Evolutionary conservation across 2,329 filamentous ascomycete species (phyloP).

Genomic region (Hymenoscyphus occultus): DNA sequence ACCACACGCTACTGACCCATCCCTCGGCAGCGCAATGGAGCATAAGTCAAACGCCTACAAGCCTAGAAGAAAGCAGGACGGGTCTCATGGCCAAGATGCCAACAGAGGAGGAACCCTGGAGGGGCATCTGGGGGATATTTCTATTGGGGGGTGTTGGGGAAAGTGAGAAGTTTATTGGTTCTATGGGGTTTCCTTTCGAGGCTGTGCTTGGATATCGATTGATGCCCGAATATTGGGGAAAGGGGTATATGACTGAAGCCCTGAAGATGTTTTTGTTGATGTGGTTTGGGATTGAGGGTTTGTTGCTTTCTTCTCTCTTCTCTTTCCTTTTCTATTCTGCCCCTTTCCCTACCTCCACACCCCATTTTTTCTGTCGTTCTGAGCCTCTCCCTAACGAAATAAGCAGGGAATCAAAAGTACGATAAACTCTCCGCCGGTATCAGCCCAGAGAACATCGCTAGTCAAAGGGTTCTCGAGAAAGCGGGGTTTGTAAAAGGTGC

Average conservation of each 20-base stretch:
- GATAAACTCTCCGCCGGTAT: conserved; percentile 17
- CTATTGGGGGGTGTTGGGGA: neutral
- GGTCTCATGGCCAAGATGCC: neutral
- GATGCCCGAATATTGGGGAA: conserved; percentile 11
- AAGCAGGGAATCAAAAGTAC: conserved; percentile 16
- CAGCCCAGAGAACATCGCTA: conserved; percentile 26
- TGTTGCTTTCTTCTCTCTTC: neutral
- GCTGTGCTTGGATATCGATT: conserved; percentile 6
- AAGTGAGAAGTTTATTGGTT: neutral
- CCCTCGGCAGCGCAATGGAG: neutral
- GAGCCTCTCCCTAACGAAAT: neutral
- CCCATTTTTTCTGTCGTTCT: neutral
- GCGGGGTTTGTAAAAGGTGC: conserved; percentile 23
- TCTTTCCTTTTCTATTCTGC: neutral
- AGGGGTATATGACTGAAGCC: conserved; percentile 26
- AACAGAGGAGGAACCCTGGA: neutral
- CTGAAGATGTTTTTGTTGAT: conserved; percentile 20
- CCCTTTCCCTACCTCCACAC: too few relatives aligned
- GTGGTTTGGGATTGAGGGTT: conserved; percentile 22
- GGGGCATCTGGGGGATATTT: conserved; percentile 3
- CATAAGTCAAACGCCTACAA: neutral
- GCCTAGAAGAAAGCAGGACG: neutral
- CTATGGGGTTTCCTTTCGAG: conserved; percentile 15
- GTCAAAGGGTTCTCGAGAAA: conserved; percentile 25
- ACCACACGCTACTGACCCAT: neutral